phyloP scores from a whole-genome alignment of 164 flowering plant species.

The Echeveria elegans region DNA sequence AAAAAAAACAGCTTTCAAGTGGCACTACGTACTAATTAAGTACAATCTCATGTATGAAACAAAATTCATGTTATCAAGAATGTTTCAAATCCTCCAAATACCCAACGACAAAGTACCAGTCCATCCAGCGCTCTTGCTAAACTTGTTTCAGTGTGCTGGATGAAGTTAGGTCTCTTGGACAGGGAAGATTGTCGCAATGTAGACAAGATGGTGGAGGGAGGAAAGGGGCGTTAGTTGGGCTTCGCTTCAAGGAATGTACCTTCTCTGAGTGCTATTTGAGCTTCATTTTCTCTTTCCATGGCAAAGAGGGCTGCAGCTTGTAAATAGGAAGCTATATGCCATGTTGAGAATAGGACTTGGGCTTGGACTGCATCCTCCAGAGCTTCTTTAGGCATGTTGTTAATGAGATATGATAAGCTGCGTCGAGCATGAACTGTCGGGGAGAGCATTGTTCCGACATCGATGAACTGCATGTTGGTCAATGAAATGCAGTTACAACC shows the following conservation, averaged over 20 bases:
- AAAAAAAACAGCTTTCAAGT: too few species aligned
- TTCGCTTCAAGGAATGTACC: constrained; percentile 38
- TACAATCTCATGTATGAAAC: too few species aligned
- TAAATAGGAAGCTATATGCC: constrained; percentile 46
- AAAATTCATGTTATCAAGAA: too few species aligned
- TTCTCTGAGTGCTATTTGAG: constrained; percentile 36
- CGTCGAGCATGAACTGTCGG: constrained; percentile 51
- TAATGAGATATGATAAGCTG: constrained; percentile 37
- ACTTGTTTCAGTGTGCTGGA: too few species aligned
- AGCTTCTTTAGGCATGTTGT: constrained; percentile 46
- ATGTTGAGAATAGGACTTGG: constrained; percentile 37
- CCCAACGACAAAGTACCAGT: too few species aligned
- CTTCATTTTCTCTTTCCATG: constrained; percentile 39
- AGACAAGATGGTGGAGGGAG: too few species aligned
- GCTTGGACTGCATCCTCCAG: constrained; percentile 52
- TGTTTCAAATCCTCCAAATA: too few species aligned
- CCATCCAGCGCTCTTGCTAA: too few species aligned
- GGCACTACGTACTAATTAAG: too few species aligned
- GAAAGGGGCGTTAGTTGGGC: constrained; percentile 6
- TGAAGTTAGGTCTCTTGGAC: too few species aligned
- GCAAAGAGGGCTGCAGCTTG: constrained; percentile 39
- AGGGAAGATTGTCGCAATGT: too few species aligned
- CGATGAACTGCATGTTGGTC: constrained; percentile 29
- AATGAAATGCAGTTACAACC: background rate
- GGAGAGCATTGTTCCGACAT: constrained; percentile 42